Conservation (phyloP, 2,329 filamentous ascomycete genomes). For the Paracorniculantispora psalliotae region DNA sequence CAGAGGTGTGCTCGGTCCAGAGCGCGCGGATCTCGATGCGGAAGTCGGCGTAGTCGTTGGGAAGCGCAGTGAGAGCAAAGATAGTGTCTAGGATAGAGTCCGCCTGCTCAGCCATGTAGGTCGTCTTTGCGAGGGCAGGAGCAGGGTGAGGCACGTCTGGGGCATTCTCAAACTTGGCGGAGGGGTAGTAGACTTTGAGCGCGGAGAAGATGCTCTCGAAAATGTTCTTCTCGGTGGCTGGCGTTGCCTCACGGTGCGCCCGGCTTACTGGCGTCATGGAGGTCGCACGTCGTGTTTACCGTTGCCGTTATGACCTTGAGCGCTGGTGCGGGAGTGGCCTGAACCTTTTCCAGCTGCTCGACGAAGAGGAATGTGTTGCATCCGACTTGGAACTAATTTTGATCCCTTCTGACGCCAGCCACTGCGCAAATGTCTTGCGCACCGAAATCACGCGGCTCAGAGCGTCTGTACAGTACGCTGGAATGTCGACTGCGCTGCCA, state of each 20-base stretch:
- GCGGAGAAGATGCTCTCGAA: conserved; percentile 14
- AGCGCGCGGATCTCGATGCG: conserved; percentile 11
- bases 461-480: conserved; percentile 12
- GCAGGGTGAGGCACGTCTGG: conserved; percentile 7
- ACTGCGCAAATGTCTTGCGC: conserved; percentile 15
- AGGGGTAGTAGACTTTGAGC: conserved; percentile 17
- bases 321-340: conserved; percentile 16
- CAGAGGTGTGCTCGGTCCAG: conserved; percentile 9
- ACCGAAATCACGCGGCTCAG: conserved; percentile 19
- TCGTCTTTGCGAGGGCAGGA: background rate
- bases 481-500: conserved; percentile 13
- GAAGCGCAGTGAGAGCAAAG: conserved; percentile 15
- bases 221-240: background rate
- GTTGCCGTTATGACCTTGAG: no score
- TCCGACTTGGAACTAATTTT: background rate
- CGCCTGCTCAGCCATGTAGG: conserved; percentile 16
- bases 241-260: background rate
- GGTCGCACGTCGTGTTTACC: background rate
- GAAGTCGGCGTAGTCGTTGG: conserved; percentile 13
- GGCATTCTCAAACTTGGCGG: conserved; percentile 17
- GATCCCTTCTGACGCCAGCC: conserved; percentile 1
- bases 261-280: background rate
- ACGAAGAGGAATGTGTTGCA: conserved; percentile 17
- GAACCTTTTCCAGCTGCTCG: conserved; percentile 19
- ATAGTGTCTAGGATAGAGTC: conserved; percentile 11